phyloP scores from a whole-genome alignment of 108 stramenopile species.

The Pinguiococcus pyrenoidosus region DNA sequence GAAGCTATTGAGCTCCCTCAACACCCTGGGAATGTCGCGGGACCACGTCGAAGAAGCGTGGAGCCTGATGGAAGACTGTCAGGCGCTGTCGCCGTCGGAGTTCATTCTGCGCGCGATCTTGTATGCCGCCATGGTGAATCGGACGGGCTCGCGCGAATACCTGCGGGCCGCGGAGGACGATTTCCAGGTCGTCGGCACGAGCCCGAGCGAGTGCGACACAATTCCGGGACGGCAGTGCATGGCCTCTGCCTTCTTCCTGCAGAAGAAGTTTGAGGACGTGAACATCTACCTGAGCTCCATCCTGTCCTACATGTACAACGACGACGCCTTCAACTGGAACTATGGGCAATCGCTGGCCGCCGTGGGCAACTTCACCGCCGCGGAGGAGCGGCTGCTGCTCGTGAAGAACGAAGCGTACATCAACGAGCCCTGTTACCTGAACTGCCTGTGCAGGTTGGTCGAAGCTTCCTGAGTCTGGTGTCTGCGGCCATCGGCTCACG shows the following conservation, averaged over 20 bases:
- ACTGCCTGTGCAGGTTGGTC: too few relatives aligned
- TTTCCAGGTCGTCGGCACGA: slow-evolving; percentile 56
- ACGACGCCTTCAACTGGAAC: slow-evolving; percentile 78
- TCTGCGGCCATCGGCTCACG: too few relatives aligned
- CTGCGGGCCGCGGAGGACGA: slow-evolving; percentile 43
- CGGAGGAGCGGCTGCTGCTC: slow-evolving; percentile 47
- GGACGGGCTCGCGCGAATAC: slow-evolving; percentile 36
- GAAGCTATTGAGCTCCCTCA: too few relatives aligned
- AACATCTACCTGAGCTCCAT: slow-evolving; percentile 59
- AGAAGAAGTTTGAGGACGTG: slow-evolving; percentile 57
- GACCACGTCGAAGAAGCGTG: slow-evolving; percentile 53
- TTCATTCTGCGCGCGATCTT: slow-evolving; percentile 61
- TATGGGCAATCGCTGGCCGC: slow-evolving; percentile 52
- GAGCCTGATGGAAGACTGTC: slow-evolving; percentile 50
- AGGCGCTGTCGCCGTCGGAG: slow-evolving; percentile 55
- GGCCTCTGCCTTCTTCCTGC: slow-evolving; percentile 61
- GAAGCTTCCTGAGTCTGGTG: too few relatives aligned
- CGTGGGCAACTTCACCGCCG: slow-evolving; percentile 39
- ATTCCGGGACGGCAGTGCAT: slow-evolving; percentile 76
- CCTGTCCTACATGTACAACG: slow-evolving; percentile 53
- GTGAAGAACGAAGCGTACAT: slow-evolving; percentile 51
- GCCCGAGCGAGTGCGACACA: slow-evolving; percentile 64
- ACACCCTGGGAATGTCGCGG: too few relatives aligned
- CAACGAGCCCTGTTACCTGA: slow-evolving; percentile 48
- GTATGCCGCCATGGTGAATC: slow-evolving; percentile 49